Conservation (phyloP, 805 yeast species). For the Wickerhamomyces ciferrii region DNA sequence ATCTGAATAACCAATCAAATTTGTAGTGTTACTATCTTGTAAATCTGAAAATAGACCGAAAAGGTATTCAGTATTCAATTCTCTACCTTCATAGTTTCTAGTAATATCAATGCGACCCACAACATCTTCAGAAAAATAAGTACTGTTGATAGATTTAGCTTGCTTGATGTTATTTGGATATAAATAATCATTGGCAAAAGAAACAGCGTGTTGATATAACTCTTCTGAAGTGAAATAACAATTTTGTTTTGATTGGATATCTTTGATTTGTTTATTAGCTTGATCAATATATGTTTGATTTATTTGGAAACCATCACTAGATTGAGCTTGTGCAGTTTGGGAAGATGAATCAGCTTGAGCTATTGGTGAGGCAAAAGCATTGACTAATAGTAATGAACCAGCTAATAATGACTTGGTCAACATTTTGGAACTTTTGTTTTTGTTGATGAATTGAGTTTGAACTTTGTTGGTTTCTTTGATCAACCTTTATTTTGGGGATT, state of each 20-base stretch:
- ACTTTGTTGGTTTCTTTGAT: no score
- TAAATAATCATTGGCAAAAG: slow-evolving; percentile 20
- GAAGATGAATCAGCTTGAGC: not conserved
- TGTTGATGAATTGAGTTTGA: no score
- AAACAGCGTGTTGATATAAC: slow-evolving; percentile 5
- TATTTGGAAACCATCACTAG: not conserved
- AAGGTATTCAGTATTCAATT: slow-evolving; percentile 20
- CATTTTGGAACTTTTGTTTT: not conserved
- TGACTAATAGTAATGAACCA: not conserved
- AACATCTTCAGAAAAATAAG: slow-evolving; percentile 13
- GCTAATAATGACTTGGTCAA: not conserved
- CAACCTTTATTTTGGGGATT: no score
- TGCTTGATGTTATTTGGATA: slow-evolving; percentile 11
- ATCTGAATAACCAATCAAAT: slow-evolving; percentile 13
- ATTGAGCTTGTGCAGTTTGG: not conserved
- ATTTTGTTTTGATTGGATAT: not conserved
- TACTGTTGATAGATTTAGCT: slow-evolving; percentile 16
- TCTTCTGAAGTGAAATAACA: slow-evolving; percentile 3
- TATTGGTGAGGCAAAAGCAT: not conserved
- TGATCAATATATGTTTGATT: not conserved
- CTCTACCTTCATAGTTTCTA: slow-evolving; percentile 16
- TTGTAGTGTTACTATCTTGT: slow-evolving; percentile 3
- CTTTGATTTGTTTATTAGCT: not conserved
- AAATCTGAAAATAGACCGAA: slow-evolving; percentile 17
- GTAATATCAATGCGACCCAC: slow-evolving; percentile 18